Evolutionary conservation across 306 rosid species (phyloP), one percentile per base, ranked within the genome.

Genomic region (Vachellia collinsii): DNA sequence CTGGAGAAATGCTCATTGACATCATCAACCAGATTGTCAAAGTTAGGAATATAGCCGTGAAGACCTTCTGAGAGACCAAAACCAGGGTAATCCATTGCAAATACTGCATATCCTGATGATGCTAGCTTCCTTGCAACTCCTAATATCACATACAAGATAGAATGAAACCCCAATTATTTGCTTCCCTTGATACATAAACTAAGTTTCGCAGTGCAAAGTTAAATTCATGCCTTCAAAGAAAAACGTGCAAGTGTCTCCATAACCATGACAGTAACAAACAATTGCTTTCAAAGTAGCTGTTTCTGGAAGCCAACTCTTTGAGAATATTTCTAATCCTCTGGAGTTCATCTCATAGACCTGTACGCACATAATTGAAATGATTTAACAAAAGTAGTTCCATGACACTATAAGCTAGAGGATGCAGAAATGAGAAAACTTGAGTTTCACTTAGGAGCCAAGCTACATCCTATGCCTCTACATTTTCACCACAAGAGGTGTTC

Each of bases 51-150:
- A 83, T 89, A 88, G 80, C 97, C 83, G 80, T 95, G 99, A 66
- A 95, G 98, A 68, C 99, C 98, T 83, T 90, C 96, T 39, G 98
- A 95, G 81, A 95, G 99, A 63, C 99, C 99, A 81, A 93, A 90
- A 76, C 98, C 99, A 51, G 98, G 98, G 87, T 90, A 95, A 83
- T 95, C 99, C 93, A 95, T 82, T 79, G 98, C 89, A 83, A 95
- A 93, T 76, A 95, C 98, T 53, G 92, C 96, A 87, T 85, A 95
- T 38, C 97, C 98, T 44, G 89, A 69, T 82, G 83, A 79, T 61
- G 94, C 99, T 87, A 95, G 86, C 85, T 93, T 95, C 81, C 96
- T 90, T 17, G 99, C 99, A 82, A 90, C 82, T 81, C 99, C 98
- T 94, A 68, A 80, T 43, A 17, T 48, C 46, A 80, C 59, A 63